Evolutionary conservation across 257 asterid species (phyloP).

Genomic region (Solanum raphanifolium): DNA sequence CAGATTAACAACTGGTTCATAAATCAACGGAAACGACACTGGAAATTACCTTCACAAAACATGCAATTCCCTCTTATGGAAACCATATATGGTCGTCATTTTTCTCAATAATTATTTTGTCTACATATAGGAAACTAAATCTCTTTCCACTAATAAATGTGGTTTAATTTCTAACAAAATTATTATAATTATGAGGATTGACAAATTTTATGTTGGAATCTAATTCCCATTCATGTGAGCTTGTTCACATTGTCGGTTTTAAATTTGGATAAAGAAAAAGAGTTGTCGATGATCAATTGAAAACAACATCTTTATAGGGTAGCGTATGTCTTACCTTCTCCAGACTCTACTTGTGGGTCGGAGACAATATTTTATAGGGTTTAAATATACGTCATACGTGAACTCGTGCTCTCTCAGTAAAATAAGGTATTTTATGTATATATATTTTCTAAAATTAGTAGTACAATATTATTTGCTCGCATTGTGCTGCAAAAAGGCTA

Average conservation of each 20-base stretch:
- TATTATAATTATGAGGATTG: background rate
- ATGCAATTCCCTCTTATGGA: background rate
- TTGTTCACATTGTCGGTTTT: too few relatives aligned
- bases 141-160: background rate
- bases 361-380: background rate
- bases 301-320: background rate
- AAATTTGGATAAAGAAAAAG: background rate
- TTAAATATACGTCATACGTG: background rate
- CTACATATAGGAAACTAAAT: too few relatives aligned
- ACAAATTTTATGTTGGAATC: background rate
- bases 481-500: too few relatives aligned
- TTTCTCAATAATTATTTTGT: background rate
- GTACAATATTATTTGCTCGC: too few relatives aligned
- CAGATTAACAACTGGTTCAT: slow-evolving; percentile 2
- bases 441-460: background rate
- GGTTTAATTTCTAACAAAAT: background rate
- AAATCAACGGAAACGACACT: background rate
- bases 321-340: too few relatives aligned
- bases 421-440: background rate
- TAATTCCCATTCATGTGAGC: too few relatives aligned
- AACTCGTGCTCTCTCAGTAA: background rate
- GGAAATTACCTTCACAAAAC: background rate
- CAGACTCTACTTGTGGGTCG: background rate
- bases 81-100: background rate
- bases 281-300: fast-evolving